Percentiles rank a stretch among this genome's conserved stretches.
Evolutionary conservation across 83 land plant genomes (phyloP).

Genomic region (Picea mariana): DNA sequence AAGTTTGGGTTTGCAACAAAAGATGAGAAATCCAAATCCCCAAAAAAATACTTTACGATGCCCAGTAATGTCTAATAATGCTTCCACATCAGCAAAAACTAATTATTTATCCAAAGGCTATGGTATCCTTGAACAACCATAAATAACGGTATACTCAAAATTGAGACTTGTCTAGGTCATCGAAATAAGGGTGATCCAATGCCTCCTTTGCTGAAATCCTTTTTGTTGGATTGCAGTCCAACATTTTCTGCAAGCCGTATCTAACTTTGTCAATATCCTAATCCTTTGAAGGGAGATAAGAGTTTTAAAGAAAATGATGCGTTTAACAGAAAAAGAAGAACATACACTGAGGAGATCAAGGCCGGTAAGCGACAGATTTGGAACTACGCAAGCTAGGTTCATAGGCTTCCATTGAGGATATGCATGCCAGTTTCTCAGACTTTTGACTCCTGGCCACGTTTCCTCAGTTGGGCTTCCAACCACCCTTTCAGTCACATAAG

Average conservation of each 20-base stretch:
- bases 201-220: slow-evolving; percentile 60
- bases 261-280: neutral
- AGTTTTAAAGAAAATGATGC: neutral
- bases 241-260: slow-evolving; percentile 57
- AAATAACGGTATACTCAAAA: no score
- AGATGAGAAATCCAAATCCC: no score
- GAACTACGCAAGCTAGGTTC: slow-evolving; percentile 60
- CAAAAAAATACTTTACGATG: no score
- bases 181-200: no score
- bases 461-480: slow-evolving; percentile 69
- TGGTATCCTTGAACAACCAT: no score
- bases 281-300: neutral
- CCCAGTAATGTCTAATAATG: no score
- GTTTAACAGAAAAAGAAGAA: slow-evolving; percentile 4
- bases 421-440: slow-evolving; percentile 74
- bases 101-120: no score
- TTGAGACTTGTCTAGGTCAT: no score
- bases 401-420: slow-evolving; percentile 80
- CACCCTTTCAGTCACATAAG: slow-evolving; percentile 26
- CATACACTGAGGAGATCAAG: slow-evolving; percentile 67
- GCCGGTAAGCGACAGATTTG: slow-evolving; percentile 52
- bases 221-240: slow-evolving; percentile 67
- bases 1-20: no score
- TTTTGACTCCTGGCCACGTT: slow-evolving; percentile 69
- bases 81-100: no score